Evolutionary conservation across 1,284 basidiomycete genomes (phyloP).

Genomic region (Cryptococcus sp.): DNA sequence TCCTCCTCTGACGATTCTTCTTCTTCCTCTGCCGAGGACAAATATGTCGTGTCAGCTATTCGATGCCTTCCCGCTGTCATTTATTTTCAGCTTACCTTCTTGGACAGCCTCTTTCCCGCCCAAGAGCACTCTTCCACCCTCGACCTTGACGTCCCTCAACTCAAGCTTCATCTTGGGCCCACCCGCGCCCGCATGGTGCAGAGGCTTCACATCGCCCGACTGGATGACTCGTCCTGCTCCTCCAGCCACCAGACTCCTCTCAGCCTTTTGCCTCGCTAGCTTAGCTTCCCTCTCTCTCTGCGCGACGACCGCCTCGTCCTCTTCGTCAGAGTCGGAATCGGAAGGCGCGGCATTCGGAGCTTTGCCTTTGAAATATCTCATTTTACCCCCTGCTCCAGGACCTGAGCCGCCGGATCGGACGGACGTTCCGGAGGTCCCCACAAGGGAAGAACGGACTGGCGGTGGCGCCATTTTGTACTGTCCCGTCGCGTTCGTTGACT

Average conservation of each 20-base stretch:
- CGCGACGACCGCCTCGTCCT: constrained; percentile 21
- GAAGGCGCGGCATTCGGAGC: constrained; percentile 35
- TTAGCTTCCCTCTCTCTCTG: constrained; percentile 18
- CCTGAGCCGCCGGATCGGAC: constrained; percentile 9
- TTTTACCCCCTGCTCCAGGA: constrained; percentile 19
- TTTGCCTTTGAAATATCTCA: constrained; percentile 50
- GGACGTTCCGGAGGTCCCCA: not conserved
- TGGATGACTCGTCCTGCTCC: constrained; percentile 48
- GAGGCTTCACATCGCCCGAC: constrained; percentile 12
- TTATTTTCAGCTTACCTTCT: not conserved
- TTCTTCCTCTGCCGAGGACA: constrained; percentile 17
- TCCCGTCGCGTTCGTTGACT: no score
- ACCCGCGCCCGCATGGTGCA: constrained; percentile 6
- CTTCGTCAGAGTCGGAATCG: constrained; percentile 37
- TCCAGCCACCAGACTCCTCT: constrained; percentile 44
- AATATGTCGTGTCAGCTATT: not conserved
- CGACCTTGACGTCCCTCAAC: constrained; percentile 43
- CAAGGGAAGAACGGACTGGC: no score
- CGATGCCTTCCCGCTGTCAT: not conserved
- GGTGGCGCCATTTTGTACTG: no score
- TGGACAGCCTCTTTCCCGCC: constrained; percentile 31
- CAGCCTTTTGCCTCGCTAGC: constrained; percentile 8
- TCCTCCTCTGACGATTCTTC: constrained; percentile 34
- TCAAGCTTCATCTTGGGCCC: constrained; percentile 35
- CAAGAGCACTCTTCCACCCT: constrained; percentile 27